Evolutionary conservation across 768 basidiomycete species (phyloP), one percentile per base, ranked within the genome.

Genomic region (Termitomyces bulborhizus): DNA sequence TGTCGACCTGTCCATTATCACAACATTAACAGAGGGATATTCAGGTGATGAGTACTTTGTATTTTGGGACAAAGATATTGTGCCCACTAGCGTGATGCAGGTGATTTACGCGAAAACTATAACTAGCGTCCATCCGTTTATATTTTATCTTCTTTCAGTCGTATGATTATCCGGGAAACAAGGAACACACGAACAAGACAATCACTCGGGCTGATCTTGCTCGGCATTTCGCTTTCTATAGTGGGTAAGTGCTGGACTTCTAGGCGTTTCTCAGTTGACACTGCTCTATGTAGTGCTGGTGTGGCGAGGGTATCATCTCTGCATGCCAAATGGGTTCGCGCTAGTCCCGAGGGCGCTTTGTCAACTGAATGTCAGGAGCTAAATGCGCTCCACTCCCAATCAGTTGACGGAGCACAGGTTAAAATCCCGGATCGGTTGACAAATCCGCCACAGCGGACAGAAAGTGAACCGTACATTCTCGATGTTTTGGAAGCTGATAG

Each of bases 331-430:
- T 87, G 85, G 85, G 76, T 78, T 47, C 74, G 79, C 2, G 69
- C 68, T 41, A 80, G 76, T 53, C 76, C 80, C 0, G 65, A 76
- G 46, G 85, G 85, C 29, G 84, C 84, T 0, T 69, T 85, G 59
- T 78, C 81, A 60, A 67, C 76, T 0, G 79, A 88, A 68, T 88
- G 85, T 59, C 85, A 86, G 60, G 85, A 88, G 61, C 71, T 88
- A 26, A 87, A 86, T 56, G 85, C 84, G 0, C 67, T 88, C 8
- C 84, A 88, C 60, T 88, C 85, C 3, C 82, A 84, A 52, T 82
- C 79, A 2, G 85, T 86, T 1, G 85, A 87, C 59, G 85, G 85
- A 0, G 85, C 80, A 0, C 73, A 73, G 11, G 76, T 86, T 49
- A 81, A 71, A 63, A 84, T 82, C 50, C 85, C 80, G 0, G 83